Evolutionary conservation across 768 basidiomycete genomes (phyloP), one percentile per base, ranked within the genome.

Genomic region (Boletus rex-veris): DNA sequence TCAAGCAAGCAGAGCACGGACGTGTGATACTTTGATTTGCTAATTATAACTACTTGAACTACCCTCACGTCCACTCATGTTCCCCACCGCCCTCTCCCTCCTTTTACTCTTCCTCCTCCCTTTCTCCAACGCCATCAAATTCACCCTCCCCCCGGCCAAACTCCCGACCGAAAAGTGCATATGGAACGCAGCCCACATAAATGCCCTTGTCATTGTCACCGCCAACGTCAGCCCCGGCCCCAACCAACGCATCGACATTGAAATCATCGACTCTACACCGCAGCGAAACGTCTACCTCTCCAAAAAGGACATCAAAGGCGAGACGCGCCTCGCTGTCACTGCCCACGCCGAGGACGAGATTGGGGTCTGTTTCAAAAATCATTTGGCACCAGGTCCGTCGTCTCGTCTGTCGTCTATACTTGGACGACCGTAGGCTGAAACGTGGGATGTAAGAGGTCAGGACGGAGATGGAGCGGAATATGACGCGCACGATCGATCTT

Each of bases 311-410:
- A 88, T 99, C 65, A 89, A 85, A 52, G 92, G 82, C 7, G 96
- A 99, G 77, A 90, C 94, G 16, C 79, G 96, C 64, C 77, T 99
- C 55, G 96, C 96, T 10, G 80, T 99, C 58, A 99, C 96, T 3
- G 86, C 93, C 10, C 97, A 98, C 71, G 81, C 84, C 33, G 90
- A 95, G 43, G 95, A 91, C 6, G 92, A 99, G 67, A 84, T 99
- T 10, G 97, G 97, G 0, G 94, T 98, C 5, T 99, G 96, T 75
- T 84, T 99, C 71, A 87, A 77, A 73, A 98, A 98, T 67, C 75
- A 81, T 47, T 63, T 94, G 52, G 85, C 88, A 48, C 73, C 79
- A 47, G 79, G 95, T 94, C 3, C 12, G 58, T 61, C 30, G 10
- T 39, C 38, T 61, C 24, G 10, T 39, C 38, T 39, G 9, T 39